Conservation (phyloP, 2,329 filamentous ascomycete species). For the Ceratocystis cubensis region DNA sequence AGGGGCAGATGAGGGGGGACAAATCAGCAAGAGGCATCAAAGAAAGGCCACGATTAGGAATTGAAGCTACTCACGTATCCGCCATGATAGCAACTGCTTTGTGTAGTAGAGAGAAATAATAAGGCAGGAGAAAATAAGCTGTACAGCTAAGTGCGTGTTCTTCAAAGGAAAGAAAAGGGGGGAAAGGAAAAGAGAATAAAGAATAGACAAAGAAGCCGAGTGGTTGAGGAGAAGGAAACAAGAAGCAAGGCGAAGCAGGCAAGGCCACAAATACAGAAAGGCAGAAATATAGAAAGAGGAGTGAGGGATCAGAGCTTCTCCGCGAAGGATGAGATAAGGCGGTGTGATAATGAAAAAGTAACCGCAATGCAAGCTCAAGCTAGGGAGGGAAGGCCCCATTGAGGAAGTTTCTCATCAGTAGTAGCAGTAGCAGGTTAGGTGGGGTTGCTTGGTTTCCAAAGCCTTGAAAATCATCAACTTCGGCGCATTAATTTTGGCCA, state of each 20-base stretch:
- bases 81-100: conserved; percentile 24
- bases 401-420: neutral
- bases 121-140: neutral
- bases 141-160: too few relatives aligned
- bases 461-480: too few relatives aligned
- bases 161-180: too few relatives aligned
- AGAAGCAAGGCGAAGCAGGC: neutral
- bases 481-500: too few relatives aligned
- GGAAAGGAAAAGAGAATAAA: too few relatives aligned
- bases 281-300: neutral
- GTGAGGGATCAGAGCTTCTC: neutral
- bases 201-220: too few relatives aligned
- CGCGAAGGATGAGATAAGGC: neutral
- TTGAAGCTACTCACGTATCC: conserved; percentile 24
- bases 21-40: conserved; percentile 1
- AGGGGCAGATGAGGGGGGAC: neutral
- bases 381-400: neutral
- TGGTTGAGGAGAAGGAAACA: neutral
- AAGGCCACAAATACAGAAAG: neutral
- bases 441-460: neutral
- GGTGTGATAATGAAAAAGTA: neutral
- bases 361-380: neutral
- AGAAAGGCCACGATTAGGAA: conserved; percentile 2
- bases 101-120: conserved; percentile 17
- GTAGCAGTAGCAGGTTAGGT: neutral